A percentile compares a stretch with the other conserved stretches of the same genome.
phyloP scores from a whole-genome alignment of 2,329 filamentous ascomycete species.

The Geosmithia morbida region DNA sequence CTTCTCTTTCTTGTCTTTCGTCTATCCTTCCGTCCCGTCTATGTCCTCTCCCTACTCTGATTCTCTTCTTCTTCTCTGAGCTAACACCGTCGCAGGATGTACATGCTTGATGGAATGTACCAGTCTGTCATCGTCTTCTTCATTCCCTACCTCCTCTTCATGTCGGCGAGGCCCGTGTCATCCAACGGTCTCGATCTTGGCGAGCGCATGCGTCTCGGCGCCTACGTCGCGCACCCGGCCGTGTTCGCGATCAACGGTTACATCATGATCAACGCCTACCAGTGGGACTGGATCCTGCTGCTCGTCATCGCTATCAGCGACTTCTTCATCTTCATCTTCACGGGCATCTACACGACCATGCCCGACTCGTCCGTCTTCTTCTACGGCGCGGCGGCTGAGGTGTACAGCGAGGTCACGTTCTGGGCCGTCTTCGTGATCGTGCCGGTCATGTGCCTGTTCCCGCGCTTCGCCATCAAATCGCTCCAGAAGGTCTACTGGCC shows the following conservation, averaged over 20 bases:
- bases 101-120: constrained; percentile 91
- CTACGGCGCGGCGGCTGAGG: constrained; percentile 63
- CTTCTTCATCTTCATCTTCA: constrained; percentile 89
- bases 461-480: constrained; percentile 74
- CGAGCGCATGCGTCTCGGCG: constrained; percentile 73
- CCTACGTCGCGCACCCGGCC: constrained; percentile 72
- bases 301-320: constrained; percentile 72
- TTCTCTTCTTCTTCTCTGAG: background rate
- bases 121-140: constrained; percentile 91
- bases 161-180: constrained; percentile 52
- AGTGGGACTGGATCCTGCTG: constrained; percentile 95
- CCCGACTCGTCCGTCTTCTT: constrained; percentile 35
- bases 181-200: constrained; percentile 60
- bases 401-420: constrained; percentile 71
- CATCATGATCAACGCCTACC: constrained; percentile 89
- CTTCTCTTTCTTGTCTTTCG: too few species aligned
- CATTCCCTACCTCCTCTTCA: constrained; percentile 74
- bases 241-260: constrained; percentile 87
- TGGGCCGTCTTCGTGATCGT: constrained; percentile 76
- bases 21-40: too few species aligned
- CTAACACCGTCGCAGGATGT: constrained; percentile 41
- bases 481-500: constrained; percentile 91
- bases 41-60: constrained; percentile 19
- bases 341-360: constrained; percentile 60
- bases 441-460: constrained; percentile 69